Evolutionary conservation across 139 green algal genomes (phyloP).

Genomic region (Protoeuglena noctilucae): DNA sequence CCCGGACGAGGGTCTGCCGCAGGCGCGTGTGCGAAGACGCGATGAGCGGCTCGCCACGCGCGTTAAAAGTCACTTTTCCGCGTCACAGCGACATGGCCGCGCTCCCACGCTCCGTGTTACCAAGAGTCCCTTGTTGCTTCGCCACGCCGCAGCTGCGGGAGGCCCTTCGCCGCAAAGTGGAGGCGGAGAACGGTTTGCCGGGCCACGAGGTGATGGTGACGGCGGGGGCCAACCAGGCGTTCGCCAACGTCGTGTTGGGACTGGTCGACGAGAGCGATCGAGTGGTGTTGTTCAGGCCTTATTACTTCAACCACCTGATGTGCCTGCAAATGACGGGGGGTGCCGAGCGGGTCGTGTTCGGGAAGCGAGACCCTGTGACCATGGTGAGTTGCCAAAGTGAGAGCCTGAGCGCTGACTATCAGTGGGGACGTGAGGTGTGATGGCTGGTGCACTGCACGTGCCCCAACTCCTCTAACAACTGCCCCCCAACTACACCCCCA

Average conservation of each 20-base stretch:
- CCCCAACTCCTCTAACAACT: too few relatives aligned
- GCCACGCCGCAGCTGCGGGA: slow-evolving; percentile 17
- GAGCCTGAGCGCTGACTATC: too few relatives aligned
- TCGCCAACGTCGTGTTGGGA: slow-evolving; percentile 66
- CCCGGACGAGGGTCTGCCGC: slow-evolving; percentile 48
- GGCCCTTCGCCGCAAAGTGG: slow-evolving; percentile 20
- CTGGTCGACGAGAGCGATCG: slow-evolving; percentile 46
- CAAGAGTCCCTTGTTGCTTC: too few relatives aligned
- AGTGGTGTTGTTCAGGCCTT: slow-evolving; percentile 74
- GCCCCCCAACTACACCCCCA: too few relatives aligned
- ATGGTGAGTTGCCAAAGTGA: too few relatives aligned
- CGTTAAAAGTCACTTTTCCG: too few relatives aligned
- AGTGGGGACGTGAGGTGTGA: too few relatives aligned
- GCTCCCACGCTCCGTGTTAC: too few relatives aligned
- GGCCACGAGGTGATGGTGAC: slow-evolving; percentile 78
- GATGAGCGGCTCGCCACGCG: too few relatives aligned
- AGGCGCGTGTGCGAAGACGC: too few relatives aligned
- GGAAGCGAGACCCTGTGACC: slow-evolving; percentile 16
- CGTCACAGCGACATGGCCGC: too few relatives aligned
- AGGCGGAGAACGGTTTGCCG: slow-evolving; percentile 19
- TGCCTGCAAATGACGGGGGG: slow-evolving; percentile 48
- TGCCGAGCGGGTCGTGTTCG: slow-evolving; percentile 22
- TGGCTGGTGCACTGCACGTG: too few relatives aligned
- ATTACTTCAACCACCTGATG: slow-evolving; percentile 97
- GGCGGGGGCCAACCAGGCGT: slow-evolving; percentile 76